Evolutionary conservation across 768 basidiomycete genomes (phyloP).

Genomic region (Termitomyces heimii): DNA sequence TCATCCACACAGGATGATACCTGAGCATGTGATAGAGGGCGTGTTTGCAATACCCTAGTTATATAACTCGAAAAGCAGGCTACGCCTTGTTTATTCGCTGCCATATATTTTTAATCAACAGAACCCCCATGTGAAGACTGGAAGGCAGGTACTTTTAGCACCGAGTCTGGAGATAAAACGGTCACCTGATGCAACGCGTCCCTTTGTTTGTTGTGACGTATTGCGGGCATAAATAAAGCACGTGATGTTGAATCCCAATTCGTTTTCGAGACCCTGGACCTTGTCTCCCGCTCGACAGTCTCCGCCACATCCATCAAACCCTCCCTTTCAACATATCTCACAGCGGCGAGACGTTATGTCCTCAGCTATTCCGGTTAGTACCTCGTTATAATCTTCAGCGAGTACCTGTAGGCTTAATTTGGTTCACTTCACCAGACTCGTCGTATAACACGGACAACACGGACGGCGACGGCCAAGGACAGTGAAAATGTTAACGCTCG

Average conservation of each 20-base stretch:
- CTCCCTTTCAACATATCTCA: constrained; percentile 15
- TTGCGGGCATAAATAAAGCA: constrained; percentile 15
- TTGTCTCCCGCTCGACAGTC: constrained; percentile 19
- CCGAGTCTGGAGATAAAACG: not conserved
- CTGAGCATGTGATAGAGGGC: not conserved
- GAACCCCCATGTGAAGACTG: not conserved
- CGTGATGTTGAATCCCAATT: constrained; percentile 38
- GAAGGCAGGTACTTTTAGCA: not conserved
- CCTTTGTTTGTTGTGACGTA: constrained; percentile 15
- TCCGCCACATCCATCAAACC: constrained; percentile 12
- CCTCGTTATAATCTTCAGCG: constrained; percentile 3
- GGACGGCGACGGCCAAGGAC: constrained; percentile 50
- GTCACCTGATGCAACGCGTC: constrained; percentile 35
- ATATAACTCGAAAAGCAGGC: too few relatives aligned
- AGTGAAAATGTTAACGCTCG: constrained; percentile 73
- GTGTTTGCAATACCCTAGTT: too few relatives aligned
- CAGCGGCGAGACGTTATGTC: constrained; percentile 31
- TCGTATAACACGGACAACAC: constrained; percentile 53
- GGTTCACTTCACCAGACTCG: constrained; percentile 45
- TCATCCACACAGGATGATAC: not conserved
- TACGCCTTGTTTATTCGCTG: not conserved
- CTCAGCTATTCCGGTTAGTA: constrained; percentile 40
- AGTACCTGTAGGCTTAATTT: constrained; percentile 7
- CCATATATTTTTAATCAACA: not conserved
- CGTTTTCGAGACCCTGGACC: constrained; percentile 12